Evolutionary conservation across 192 early-diverging fungal genomes (phyloP).

Genomic region (Piromyces finnis): DNA sequence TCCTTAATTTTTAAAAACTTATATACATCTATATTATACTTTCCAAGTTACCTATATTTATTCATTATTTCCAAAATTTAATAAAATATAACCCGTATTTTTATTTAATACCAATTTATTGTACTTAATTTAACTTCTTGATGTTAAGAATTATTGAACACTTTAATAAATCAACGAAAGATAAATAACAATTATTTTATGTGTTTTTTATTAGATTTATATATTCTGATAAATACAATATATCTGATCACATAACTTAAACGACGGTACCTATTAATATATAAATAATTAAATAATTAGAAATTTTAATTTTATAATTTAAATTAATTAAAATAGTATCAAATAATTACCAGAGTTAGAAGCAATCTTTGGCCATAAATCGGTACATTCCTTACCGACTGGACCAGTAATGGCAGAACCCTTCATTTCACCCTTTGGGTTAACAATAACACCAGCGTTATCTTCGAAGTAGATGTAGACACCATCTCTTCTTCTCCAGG

Average conservation of each 20-base stretch:
- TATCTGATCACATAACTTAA: neutral
- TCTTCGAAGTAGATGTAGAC: constrained; percentile 99
- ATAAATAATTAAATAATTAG: too few species aligned
- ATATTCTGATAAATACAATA: neutral
- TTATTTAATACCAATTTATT: too few species aligned
- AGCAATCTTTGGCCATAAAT: constrained; percentile 99
- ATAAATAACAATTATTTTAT: neutral
- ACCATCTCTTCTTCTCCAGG: constrained; percentile 97
- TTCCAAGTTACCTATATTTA: too few species aligned
- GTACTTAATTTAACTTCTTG: too few species aligned
- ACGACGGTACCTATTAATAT: neutral
- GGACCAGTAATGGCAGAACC: constrained; percentile 99
- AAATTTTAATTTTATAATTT: too few species aligned
- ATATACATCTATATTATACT: too few species aligned
- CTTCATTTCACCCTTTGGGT: constrained; percentile 99
- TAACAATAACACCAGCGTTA: constrained; percentile 99
- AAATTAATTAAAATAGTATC: too few species aligned
- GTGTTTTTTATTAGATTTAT: neutral
- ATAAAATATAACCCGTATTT: too few species aligned
- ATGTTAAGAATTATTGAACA: too few species aligned
- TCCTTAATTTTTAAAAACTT: too few species aligned
- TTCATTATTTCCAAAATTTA: too few species aligned
- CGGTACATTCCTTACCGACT: constrained; percentile 99
- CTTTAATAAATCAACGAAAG: neutral
- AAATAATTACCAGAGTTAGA: constrained; percentile 43